Evolutionary conservation across 192 early-diverging fungal genomes (phyloP), one percentile per base, ranked within the genome.

Genomic region (Backusella tuberculispora): DNA sequence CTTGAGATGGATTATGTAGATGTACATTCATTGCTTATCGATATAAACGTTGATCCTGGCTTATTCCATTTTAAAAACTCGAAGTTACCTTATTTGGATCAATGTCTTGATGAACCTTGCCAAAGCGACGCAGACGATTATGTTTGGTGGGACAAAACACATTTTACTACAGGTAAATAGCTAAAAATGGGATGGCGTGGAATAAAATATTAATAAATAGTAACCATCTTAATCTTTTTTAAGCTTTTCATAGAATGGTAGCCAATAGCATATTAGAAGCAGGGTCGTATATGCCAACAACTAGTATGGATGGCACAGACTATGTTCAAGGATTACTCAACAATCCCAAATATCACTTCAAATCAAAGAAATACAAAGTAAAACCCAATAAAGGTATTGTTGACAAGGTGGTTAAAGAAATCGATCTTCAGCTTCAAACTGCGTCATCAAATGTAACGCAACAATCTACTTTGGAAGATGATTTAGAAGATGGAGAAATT

Each of bases 81-180:
- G 8, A 17, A 76, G 6, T 24, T 17, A 17, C 48, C 75, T 4
- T 83, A 79, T 50, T 76, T 75, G 72, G 71, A 76, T 41, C n/a
- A 48, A 8, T 82, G 81, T 53, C 44, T 65, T 34, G 68, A 56
- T 15, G 44, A 76, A 9, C 3, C 40, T 13, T 79, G 77, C 38
- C 43, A 42, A 19, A 24, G 45, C 7, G 13, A 50, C 7, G 65
- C 66, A 4, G 63, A 76, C 42, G 60, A 72, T 24, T 83, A 67
- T 66, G 34, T 83, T 17, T 83, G 81, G 81, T 83, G 74, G 66
- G 81, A 83, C 46, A 44, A 63, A 13, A 72, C 75, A n/a, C 77
- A 83, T 73, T 48, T 79, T 4, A 83, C 81, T 38, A 75, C 69
- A 73, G 74, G 76, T 76, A 74, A 69, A 50, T 41, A 66, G 19